Evolutionary conservation across 1,284 basidiomycete species (phyloP), one percentile per base, ranked within the genome.

Genomic region (Apiotrichum porosum): DNA sequence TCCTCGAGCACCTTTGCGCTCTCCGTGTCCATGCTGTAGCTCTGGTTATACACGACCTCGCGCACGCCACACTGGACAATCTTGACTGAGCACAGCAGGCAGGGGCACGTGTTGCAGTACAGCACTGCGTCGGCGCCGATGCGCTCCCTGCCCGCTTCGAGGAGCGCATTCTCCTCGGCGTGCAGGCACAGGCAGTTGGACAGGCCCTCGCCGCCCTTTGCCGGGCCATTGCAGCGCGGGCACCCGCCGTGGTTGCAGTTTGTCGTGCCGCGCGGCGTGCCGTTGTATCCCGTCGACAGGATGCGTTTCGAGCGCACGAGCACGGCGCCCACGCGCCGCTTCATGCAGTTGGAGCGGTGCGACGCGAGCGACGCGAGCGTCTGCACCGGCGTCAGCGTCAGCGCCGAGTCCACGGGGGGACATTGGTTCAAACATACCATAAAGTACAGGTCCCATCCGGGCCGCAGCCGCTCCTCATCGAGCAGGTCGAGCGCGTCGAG

Each of bases 251-350:
- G 84, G 61, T 87, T 86, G 66, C 92, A 95, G 63, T 95, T 95
- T 30, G 62, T 78, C 34, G 97, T 77, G 3, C 92, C 91, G 9
- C 90, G 80, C 9, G 95, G 88, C 0, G 95, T 98, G 4, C 95
- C 95, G 65, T 99, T 99, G 74, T 99, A 99, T 77, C 95, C 95
- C 1, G 95, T 97, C n/a, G 88, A 83, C 32, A 98, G 77, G 43
- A 99, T 87, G 22, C 93, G 80, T 58, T 88, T 84, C 3, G 59
- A 70, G 4, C 88, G 81, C 24, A 97, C 91, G 33, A 97, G 77
- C 15, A 97, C 83, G 0, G 91, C 92, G 13, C 93, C 93, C 0
- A 97, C 93, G 2, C 95, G 81, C 4, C 95, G 83, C 68, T 99
- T 99, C 94, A 97, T 97, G 71, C 86, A 97, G 68, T 91, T 97